Evolutionary conservation across 805 yeast species (phyloP).

Genomic region (Tetrapisispora nanseiensis): DNA sequence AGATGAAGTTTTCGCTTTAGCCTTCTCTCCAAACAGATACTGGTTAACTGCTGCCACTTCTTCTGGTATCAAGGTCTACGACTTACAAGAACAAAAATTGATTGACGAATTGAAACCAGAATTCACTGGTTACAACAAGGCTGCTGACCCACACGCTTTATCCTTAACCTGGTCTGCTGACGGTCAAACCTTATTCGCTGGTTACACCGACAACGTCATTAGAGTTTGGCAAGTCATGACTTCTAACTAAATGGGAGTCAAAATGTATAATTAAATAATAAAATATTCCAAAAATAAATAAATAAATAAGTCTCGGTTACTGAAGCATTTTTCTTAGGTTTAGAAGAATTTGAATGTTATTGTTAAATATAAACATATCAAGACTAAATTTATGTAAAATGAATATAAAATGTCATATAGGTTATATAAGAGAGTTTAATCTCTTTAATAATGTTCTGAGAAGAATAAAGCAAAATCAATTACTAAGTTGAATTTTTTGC

Average conservation of each 20-base stretch:
- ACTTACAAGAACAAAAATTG: slow-evolving; percentile 87
- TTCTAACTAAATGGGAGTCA: slow-evolving; percentile 31
- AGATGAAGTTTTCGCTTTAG: slow-evolving; percentile 95
- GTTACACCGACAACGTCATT: slow-evolving; percentile 98
- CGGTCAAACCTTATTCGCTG: slow-evolving; percentile 98
- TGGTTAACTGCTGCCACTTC: slow-evolving; percentile 99
- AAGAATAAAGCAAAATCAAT: too few relatives aligned
- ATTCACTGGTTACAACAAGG: slow-evolving; percentile 76
- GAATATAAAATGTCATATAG: too few relatives aligned
- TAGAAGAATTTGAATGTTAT: too few relatives aligned
- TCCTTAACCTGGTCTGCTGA: slow-evolving; percentile 99
- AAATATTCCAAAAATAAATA: too few relatives aligned
- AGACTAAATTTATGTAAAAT: too few relatives aligned
- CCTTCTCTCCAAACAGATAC: slow-evolving; percentile 99
- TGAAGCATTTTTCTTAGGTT: too few relatives aligned
- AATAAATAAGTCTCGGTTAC: too few relatives aligned
- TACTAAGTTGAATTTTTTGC: too few relatives aligned
- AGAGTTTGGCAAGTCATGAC: slow-evolving; percentile 99
- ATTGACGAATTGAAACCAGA: slow-evolving; percentile 98
- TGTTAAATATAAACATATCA: too few relatives aligned
- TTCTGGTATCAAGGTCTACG: slow-evolving; percentile 94
- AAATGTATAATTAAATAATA: too few relatives aligned
- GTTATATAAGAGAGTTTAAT: too few relatives aligned
- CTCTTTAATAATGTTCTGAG: too few relatives aligned
- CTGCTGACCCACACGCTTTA: slow-evolving; percentile 96